phyloP scores from a whole-genome alignment of 257 asterid species.

The Nemophila menziesii region DNA sequence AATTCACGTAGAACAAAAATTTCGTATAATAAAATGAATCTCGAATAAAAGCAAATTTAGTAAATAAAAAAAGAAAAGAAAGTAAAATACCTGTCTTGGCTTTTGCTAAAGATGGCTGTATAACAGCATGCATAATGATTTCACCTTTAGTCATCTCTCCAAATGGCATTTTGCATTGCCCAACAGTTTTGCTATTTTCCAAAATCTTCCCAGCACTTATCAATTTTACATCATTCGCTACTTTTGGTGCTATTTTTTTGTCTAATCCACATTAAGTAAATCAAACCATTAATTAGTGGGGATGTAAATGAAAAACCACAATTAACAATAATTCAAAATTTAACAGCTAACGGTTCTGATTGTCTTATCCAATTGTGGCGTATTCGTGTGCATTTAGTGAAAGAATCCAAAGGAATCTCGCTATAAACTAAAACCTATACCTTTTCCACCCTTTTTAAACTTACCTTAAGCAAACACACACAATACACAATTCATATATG shows the following conservation, averaged over 20 bases:
- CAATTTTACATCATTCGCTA: slow-evolving; percentile 68
- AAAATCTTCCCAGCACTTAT: slow-evolving; percentile 71
- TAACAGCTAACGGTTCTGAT: too few relatives aligned
- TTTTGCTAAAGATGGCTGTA: slow-evolving; percentile 71
- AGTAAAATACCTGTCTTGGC: slow-evolving; percentile 63
- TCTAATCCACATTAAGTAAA: slow-evolving; percentile 26
- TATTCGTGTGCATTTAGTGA: too few relatives aligned
- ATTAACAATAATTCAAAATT: too few relatives aligned
- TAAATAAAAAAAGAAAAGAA: slow-evolving; percentile 9
- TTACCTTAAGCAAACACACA: too few relatives aligned
- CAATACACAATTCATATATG: too few relatives aligned
- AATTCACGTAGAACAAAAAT: not conserved
- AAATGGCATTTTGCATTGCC: slow-evolving; percentile 66
- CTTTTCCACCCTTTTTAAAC: too few relatives aligned
- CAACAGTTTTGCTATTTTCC: slow-evolving; percentile 78
- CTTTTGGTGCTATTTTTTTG: slow-evolving; percentile 67
- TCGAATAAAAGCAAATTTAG: not conserved
- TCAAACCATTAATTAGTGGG: not conserved
- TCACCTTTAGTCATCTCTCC: slow-evolving; percentile 65
- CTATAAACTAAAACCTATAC: too few relatives aligned
- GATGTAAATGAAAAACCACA: too few relatives aligned
- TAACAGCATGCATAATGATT: slow-evolving; percentile 88
- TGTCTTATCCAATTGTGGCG: too few relatives aligned
- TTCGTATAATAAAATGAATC: too few relatives aligned
- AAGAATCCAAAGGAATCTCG: too few relatives aligned